A percentile compares a stretch with the other conserved stretches of the same genome.
These are phyloP conservation scores for Gentiana dahurica DNA, from an alignment of 257 asterid genomes.

Conservation along the genomic window DNA sequence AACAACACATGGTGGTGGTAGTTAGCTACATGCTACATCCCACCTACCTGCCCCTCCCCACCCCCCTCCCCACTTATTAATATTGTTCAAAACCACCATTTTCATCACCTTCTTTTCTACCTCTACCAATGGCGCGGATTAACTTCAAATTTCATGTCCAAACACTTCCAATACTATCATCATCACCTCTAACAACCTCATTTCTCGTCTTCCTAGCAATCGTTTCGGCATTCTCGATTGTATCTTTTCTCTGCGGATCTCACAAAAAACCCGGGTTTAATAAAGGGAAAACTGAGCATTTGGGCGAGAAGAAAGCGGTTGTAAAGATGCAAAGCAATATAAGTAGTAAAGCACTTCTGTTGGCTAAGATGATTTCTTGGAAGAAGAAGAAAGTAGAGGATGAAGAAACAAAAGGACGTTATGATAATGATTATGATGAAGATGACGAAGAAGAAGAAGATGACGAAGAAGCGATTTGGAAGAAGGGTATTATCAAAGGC, in stretches of 20 bases:
- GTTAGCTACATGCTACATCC: slow-evolving; percentile 1
- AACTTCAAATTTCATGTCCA: slow-evolving; percentile 2
- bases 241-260: slow-evolving; percentile 39
- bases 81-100: not conserved
- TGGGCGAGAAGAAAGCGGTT: slow-evolving; percentile 27
- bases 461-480: slow-evolving; percentile 47
- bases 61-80: not conserved
- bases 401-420: not conserved
- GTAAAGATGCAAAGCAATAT: slow-evolving; percentile 33
- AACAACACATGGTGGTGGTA: not conserved
- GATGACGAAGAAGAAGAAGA: slow-evolving; percentile 25
- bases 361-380: slow-evolving; percentile 62
- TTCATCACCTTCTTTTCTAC: not conserved
- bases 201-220: slow-evolving; percentile 17
- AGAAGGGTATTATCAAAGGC: slow-evolving; percentile 65
- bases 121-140: slow-evolving; percentile 23
- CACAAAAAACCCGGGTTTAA: slow-evolving; percentile 9
- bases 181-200: slow-evolving; percentile 19
- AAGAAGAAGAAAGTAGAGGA: slow-evolving; percentile 49
- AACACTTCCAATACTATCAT: not conserved
- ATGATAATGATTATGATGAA: slow-evolving; percentile 9
- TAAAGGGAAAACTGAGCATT: slow-evolving; percentile 17
- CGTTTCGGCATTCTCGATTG: slow-evolving; percentile 17
- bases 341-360: slow-evolving; percentile 45
- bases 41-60: not conserved